Evolutionary conservation across 192 early-diverging fungal species (phyloP).

Genomic region (Thoreauomyces humboldtii): DNA sequence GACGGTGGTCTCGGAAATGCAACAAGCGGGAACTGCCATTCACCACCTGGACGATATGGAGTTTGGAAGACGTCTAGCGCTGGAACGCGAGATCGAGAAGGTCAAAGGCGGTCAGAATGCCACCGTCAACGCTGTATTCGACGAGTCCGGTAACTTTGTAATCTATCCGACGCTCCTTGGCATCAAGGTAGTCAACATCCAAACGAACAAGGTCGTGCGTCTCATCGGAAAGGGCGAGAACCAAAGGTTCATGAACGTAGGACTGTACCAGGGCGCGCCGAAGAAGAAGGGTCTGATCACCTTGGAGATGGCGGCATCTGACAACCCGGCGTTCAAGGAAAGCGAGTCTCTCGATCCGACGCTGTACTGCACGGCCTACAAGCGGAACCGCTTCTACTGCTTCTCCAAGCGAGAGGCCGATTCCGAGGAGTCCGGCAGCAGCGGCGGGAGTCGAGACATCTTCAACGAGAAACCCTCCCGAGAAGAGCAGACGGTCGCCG

Average conservation of each 20-base stretch:
- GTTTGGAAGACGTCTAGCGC: conserved; percentile 87
- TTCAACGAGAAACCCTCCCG: conserved; percentile 97
- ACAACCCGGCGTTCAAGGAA: conserved; percentile 72
- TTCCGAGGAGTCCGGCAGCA: conserved; percentile 54
- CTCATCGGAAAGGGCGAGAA: conserved; percentile 91
- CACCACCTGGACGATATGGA: conserved; percentile 95
- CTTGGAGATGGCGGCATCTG: conserved; percentile 80
- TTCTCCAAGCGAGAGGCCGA: conserved; percentile 87
- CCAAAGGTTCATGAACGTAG: conserved; percentile 84
- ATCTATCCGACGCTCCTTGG: conserved; percentile 92
- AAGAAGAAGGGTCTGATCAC: conserved; percentile 71
- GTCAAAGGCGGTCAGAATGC: conserved; percentile 59
- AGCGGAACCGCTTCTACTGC: conserved; percentile 92
- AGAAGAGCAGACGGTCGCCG: conserved; percentile 92
- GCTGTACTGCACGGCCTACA: conserved; percentile 85
- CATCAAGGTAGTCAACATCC: conserved; percentile 89
- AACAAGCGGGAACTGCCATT: conserved; percentile 74
- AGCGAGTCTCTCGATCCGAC: conserved; percentile 75
- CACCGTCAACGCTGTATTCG: conserved; percentile 68
- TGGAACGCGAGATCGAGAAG: conserved; percentile 79
- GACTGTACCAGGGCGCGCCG: conserved; percentile 87
- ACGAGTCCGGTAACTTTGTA: conserved; percentile 83
- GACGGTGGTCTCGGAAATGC: conserved; percentile 79
- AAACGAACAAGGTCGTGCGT: conserved; percentile 77
- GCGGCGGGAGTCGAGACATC: conserved; percentile 67